Evolutionary conservation across 441 rosid genomes (phyloP), one percentile per base, ranked within the genome.

Genomic region (Croton laevigatus): DNA sequence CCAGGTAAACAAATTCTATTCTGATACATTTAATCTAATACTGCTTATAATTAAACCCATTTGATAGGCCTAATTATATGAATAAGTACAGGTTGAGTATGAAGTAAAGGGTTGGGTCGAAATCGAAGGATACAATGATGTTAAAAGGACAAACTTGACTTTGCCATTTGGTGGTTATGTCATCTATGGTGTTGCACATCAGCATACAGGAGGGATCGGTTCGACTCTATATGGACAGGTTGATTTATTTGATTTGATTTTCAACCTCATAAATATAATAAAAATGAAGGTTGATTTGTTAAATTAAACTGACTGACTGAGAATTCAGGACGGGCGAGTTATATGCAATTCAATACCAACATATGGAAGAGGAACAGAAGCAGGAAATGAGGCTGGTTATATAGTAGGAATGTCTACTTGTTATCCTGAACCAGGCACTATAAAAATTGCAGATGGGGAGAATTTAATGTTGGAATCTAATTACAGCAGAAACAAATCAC

Each of bases 341-440:
- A 78, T 91, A 23, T 91, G 92, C 70, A 75, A 84, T 65, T 94
- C 98, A 23, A 42, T 74, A 12, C 83, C 97, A 0, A 76, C 20
- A 40, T 94, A 91, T 46, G 98, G 98, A 5, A 62, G 78, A 11
- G 97, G 97, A 62, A 75, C 45, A 14, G 94, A 91, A 78, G 85
- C 90, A 9, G 98, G 98, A 72, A 84, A 94, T 37, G 98, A 94
- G 81, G 82, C 86, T 63, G 98, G 96, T 69, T 94, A 91, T 59
- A 74, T 91, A 37, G 96, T 94, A 20, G 98, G 97, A 77, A 91
- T 94, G 97, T 85, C 98, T 2, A 76, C 97, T 5, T 94, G 95
- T 80, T 91, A 89, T 78, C 96, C 93, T 52, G 66, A 78, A 32
- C 90, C 91, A 22, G 91, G 94, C 6, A 73, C 85, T 32, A 71